Evolutionary conservation across 1,139 yeast species (phyloP), one percentile per base, ranked within the genome.

Genomic region (Sugiyamaella castrensis): DNA sequence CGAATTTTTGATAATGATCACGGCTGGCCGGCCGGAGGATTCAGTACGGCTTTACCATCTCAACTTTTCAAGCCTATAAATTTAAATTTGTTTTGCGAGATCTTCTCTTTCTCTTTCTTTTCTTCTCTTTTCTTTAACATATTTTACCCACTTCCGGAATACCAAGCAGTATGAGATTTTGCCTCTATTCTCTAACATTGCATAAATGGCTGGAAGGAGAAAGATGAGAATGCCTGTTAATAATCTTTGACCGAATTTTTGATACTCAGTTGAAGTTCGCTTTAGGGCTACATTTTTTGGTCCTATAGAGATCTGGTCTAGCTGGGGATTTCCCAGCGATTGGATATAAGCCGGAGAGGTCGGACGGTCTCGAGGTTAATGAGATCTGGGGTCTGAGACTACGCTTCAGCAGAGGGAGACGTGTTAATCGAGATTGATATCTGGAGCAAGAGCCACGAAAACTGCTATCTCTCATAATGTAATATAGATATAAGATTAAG

Each of bases 141-240:
- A 19, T 19, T 19, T 19, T 19, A 19, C 37, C 39, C 48, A 57
- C 63, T 59, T 61, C 59, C 61, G 62, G 62, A 57, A 52, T 60
- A 62, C 66, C 66, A 61, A 59, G 65, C 60, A 56, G 48, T 56
- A 53, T 44, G 56, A 56, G 58, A 48, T 40, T 35, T 47, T 39
- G 60, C 24, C 37, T 35, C 57, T 50, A 48, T 57, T 60, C 48
- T 48, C 48, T 56, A 51, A 52, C 40, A 52, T 39, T 53, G 66
- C 67, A 57, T 48, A 64, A 64, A 63, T 65, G 68, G 68, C 67
- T 59, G 64, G 61, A 63, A 62, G 67, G 53, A 65, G 69, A 65
- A 31, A 32, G 51, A 62, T 4, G 12, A 36, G 26, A 35, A 28
- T 33, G 37, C 54, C 60, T 55, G 53, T 55, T 59, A 43, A 54